Percentiles rank a stretch among this genome's conserved stretches.
phyloP scores from a whole-genome alignment of 1,139 yeast genomes.

The Suhomyces bokatorum region DNA sequence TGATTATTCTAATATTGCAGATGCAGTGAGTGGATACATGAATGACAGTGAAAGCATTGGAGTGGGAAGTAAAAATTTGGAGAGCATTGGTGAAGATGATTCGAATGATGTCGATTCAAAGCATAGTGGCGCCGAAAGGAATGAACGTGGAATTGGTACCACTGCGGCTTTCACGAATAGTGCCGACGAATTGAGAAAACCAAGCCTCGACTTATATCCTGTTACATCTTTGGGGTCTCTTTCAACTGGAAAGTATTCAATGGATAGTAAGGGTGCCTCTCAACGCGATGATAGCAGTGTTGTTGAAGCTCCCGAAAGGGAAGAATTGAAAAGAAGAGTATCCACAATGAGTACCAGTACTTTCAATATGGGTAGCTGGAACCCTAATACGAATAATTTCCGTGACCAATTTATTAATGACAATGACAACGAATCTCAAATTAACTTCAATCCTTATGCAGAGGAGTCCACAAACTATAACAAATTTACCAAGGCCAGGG shows the following conservation, averaged over 20 bases:
- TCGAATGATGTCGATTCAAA: constrained; percentile 1
- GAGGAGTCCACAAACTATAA: constrained; percentile 29
- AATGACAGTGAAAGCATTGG: constrained; percentile 15
- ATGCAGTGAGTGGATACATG: constrained; percentile 28
- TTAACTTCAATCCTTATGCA: constrained; percentile 33
- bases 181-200: constrained; percentile 15
- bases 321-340: constrained; percentile 25
- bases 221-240: constrained; percentile 39
- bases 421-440: constrained; percentile 43
- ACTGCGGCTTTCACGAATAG: constrained; percentile 26
- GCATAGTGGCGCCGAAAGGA: not conserved
- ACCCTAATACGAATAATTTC: constrained; percentile 50
- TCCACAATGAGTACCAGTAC: constrained; percentile 43
- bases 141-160: constrained; percentile 6
- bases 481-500: constrained; percentile 36
- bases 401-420: constrained; percentile 54
- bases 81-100: constrained; percentile 9
- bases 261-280: constrained; percentile 20
- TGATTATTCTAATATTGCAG: constrained; percentile 30
- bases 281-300: constrained; percentile 13
- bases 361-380: constrained; percentile 53
- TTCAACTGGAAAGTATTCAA: constrained; percentile 39
- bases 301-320: constrained; percentile 11
- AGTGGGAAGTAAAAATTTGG: constrained; percentile 6
- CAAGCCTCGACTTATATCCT: constrained; percentile 24